phyloP scores from a whole-genome alignment of 1,284 basidiomycete species.

The Cronartium quercuum region DNA sequence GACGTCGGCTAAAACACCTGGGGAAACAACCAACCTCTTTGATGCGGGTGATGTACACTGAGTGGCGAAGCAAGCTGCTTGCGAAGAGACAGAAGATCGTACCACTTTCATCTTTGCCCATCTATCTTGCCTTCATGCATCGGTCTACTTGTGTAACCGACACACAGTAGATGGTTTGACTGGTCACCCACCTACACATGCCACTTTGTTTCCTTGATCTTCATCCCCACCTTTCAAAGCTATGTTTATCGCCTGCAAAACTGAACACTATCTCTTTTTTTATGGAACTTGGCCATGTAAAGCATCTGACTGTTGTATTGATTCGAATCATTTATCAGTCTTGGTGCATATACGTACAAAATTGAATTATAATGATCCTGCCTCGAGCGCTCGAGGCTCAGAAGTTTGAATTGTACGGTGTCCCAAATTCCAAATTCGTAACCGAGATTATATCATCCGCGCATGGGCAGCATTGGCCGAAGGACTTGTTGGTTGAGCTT shows the following conservation, averaged over 20 bases:
- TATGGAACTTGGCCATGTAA: not conserved
- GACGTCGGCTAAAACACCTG: not conserved
- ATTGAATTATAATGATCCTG: too few relatives aligned
- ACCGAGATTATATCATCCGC: too few relatives aligned
- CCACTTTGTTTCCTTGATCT: not conserved
- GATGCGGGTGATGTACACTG: constrained; percentile 36
- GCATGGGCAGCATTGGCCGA: too few relatives aligned
- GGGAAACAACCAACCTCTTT: constrained; percentile 27
- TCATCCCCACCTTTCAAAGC: not conserved
- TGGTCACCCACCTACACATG: not conserved
- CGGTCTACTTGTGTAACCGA: not conserved
- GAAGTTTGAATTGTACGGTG: too few relatives aligned
- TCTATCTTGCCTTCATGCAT: not conserved
- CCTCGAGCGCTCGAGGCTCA: too few relatives aligned
- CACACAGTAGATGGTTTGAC: not conserved
- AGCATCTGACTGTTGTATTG: not conserved
- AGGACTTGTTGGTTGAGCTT: too few relatives aligned
- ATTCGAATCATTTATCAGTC: not conserved
- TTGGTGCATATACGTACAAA: too few relatives aligned
- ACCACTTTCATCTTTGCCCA: not conserved
- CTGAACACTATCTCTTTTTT: not conserved
- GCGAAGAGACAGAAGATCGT: not conserved
- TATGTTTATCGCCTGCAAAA: not conserved
- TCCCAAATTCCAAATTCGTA: too few relatives aligned
- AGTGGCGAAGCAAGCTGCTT: too few relatives aligned